These are phyloP conservation scores for Sclerotinia spermophila DNA, from an alignment of 2,329 filamentous ascomycete species.

Conservation along the genomic window DNA sequence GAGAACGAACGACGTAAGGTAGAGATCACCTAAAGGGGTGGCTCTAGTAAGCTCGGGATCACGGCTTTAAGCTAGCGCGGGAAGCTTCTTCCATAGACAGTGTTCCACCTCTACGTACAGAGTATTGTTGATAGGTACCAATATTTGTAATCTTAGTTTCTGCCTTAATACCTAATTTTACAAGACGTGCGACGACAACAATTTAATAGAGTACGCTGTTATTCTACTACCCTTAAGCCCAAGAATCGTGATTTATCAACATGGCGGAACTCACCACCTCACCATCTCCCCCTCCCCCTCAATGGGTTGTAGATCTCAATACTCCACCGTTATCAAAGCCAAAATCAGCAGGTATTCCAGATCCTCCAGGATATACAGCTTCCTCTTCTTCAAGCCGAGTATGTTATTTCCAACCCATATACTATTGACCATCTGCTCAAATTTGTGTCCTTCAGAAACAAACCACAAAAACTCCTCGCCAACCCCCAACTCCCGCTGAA, in stretches of 20 bases:
- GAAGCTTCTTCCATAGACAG: constrained; percentile 10
- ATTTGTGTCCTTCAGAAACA: constrained; percentile 35
- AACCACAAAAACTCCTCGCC: constrained; percentile 47
- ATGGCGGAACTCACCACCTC: constrained; percentile 5
- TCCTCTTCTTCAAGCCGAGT: constrained; percentile 54
- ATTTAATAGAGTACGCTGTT: not conserved
- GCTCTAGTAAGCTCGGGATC: constrained; percentile 22
- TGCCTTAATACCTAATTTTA: not conserved
- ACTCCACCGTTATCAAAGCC: constrained; percentile 62
- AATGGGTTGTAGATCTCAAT: constrained; percentile 81
- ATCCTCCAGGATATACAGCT: constrained; percentile 79
- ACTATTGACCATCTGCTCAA: not conserved
- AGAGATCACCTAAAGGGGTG: constrained; percentile 21
- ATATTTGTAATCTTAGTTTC: not conserved
- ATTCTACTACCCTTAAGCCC: not conserved
- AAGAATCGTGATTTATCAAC: not conserved
- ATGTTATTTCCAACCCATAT: constrained; percentile 24
- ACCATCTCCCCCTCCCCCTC: constrained; percentile 52
- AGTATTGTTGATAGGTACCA: not conserved
- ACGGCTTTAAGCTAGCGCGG: constrained; percentile 6
- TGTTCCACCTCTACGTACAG: not conserved
- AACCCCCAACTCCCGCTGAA: constrained; percentile 72
- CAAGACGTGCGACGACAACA: not conserved
- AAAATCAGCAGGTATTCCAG: constrained; percentile 66
- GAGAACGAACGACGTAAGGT: constrained; percentile 11